phyloP scores from a whole-genome alignment of 805 yeast genomes.

The Kuraishia capsulata region DNA sequence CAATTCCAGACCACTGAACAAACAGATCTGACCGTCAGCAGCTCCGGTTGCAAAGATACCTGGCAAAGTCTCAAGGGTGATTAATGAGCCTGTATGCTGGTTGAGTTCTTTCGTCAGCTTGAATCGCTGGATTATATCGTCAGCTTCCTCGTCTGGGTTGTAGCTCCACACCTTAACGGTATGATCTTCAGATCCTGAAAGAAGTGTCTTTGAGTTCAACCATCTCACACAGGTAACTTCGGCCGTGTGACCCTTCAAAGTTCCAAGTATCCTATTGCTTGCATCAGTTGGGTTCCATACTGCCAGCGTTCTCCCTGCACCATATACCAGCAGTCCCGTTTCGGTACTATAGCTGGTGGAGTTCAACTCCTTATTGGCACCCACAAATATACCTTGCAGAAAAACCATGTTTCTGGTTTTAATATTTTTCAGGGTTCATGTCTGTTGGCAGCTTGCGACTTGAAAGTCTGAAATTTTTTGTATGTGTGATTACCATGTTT shows the following conservation, averaged over 20 bases:
- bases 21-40: slow-evolving; percentile 46
- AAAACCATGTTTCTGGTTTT: neutral
- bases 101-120: neutral
- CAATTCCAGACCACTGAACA: slow-evolving; percentile 24
- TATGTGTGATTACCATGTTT: too few species aligned
- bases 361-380: slow-evolving; percentile 62
- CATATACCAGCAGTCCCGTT: slow-evolving; percentile 49
- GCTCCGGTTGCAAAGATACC: slow-evolving; percentile 48
- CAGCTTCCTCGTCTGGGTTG: slow-evolving; percentile 2
- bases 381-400: slow-evolving; percentile 53
- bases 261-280: slow-evolving; percentile 32
- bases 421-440: too few species aligned
- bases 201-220: slow-evolving; percentile 31
- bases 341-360: slow-evolving; percentile 40
- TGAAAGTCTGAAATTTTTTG: too few species aligned
- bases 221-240: slow-evolving; percentile 63
- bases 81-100: slow-evolving; percentile 19
- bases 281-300: slow-evolving; percentile 52
- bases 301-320: slow-evolving; percentile 59
- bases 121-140: slow-evolving; percentile 13
- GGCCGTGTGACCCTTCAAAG: slow-evolving; percentile 52
- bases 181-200: slow-evolving; percentile 65
- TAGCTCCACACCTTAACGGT: slow-evolving; percentile 51
- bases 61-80: slow-evolving; percentile 12
- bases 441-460: too few species aligned